Conservation (phyloP, 106 monocot genomes). For the Triglochin maritima region DNA sequence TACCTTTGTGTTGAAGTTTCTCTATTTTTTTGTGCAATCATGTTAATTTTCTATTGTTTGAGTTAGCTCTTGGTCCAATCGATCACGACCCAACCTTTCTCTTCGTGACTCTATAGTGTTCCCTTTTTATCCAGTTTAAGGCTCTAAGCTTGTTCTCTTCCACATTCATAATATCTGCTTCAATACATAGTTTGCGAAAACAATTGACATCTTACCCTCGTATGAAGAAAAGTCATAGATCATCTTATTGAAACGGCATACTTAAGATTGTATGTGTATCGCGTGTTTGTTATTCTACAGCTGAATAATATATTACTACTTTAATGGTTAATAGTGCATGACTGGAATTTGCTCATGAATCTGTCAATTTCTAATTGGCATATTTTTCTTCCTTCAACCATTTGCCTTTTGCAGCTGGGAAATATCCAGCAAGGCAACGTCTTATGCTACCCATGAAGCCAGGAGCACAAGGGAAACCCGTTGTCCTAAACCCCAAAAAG, state of each 20-base stretch:
- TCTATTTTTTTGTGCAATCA: no score
- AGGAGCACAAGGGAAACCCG: conserved; percentile 36
- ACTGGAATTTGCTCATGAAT: no score
- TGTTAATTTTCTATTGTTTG: no score
- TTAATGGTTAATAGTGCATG: not conserved
- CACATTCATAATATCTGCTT: no score
- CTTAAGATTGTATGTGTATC: not conserved
- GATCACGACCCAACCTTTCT: no score
- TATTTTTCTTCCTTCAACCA: not conserved
- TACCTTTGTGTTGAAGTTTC: no score
- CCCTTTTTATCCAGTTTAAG: no score
- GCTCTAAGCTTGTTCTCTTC: no score
- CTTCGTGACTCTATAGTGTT: no score
- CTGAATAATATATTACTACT: not conserved
- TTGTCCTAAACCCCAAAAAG: conserved; percentile 53
- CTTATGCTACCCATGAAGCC: conserved; percentile 61
- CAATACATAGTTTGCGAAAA: not conserved
- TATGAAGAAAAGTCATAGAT: not conserved
- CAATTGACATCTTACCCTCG: no score
- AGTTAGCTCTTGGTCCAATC: no score
- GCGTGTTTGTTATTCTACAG: not conserved
- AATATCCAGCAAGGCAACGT: conserved; percentile 80
- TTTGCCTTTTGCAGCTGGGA: conserved; percentile 46
- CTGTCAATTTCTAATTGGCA: not conserved
- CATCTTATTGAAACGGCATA: not conserved